Evolutionary conservation across 345 rosid species (phyloP), one percentile per base, ranked within the genome.

Genomic region (Citrus glauca): DNA sequence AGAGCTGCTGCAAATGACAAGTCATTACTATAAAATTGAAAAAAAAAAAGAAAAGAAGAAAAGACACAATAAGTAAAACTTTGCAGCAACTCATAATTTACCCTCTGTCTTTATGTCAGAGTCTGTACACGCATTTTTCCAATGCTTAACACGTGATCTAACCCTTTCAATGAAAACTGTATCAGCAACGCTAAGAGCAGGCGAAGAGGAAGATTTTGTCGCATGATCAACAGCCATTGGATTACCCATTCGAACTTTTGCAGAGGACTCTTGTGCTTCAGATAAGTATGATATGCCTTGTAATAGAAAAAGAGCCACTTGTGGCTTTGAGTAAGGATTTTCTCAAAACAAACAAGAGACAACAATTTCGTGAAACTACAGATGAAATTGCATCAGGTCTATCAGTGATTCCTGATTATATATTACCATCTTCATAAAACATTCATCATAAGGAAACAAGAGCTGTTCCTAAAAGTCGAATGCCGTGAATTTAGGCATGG

Each of bases 221-320:
- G 79, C 20, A 32, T 78, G 27, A 71, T 81, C 79, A 48, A 88
- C 80, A 71, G 37, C 84, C 22, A 84, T 61, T 13, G 94, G 90
- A 88, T 84, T 88, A 82, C 86, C 92, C 64, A 84, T 78, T 48
- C 76, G 85, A 86, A 85, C 77, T 84, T 86, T 91, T 3, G 92
- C 94, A 1, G 79, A 83, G 73, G 88, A 85, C 75, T 93, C 99
- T 88, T 95, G 99, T 27, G 77, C 90, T 90, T 90, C 89, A 13
- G 98, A 93, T 76, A 93, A 86, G 82, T 95, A 95, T 9, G 97
- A 92, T 74, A 95, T 88, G 70, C 98, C 99, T 95, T 76, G 70
- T 30, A 57, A 69, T 66, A 72, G 37, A 74, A 76, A 75, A 64
- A 53, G 7, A 32, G 24, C 61, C 62, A 28, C 69, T 75, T 42